A percentile compares a stretch with the other conserved stretches of the same genome.
Conservation (phyloP, 495 filamentous ascomycete genomes). For the Podospora australis region DNA sequence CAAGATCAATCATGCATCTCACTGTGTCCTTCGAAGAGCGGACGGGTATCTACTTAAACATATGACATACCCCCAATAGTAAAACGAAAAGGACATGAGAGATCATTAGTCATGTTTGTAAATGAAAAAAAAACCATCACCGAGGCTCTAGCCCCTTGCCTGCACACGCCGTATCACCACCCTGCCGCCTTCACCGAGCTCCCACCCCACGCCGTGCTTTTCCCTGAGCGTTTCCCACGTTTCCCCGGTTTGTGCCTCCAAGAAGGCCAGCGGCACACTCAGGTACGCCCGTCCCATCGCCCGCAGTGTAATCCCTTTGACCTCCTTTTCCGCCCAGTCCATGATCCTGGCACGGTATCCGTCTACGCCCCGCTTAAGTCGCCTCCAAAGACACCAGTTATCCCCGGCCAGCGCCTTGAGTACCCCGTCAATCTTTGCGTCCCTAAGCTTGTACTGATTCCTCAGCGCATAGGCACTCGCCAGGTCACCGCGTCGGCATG, state of each 20-base stretch:
- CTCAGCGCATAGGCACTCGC: constrained; percentile 62
- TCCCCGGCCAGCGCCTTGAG: constrained; percentile 67
- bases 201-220: constrained; percentile 71
- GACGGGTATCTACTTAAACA: too few species aligned
- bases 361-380: constrained; percentile 63
- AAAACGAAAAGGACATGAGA: neutral
- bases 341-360: constrained; percentile 69
- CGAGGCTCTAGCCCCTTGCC: constrained; percentile 14
- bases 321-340: constrained; percentile 65
- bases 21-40: too few species aligned
- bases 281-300: constrained; percentile 80
- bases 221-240: constrained; percentile 63
- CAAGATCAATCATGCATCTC: too few species aligned
- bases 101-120: neutral
- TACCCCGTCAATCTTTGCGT: constrained; percentile 57
- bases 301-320: constrained; percentile 69
- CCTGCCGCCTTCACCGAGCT: constrained; percentile 53
- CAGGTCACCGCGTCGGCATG: constrained; percentile 75
- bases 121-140: too few species aligned
- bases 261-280: constrained; percentile 55
- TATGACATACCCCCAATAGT: too few species aligned
- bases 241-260: constrained; percentile 55
- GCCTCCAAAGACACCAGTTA: constrained; percentile 76
- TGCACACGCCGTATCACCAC: constrained; percentile 61
- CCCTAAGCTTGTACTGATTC: constrained; percentile 48